Percentiles rank a stretch among this genome's conserved stretches.
phyloP scores from a whole-genome alignment of 2,329 filamentous ascomycete genomes.

The Moelleriella libera region DNA sequence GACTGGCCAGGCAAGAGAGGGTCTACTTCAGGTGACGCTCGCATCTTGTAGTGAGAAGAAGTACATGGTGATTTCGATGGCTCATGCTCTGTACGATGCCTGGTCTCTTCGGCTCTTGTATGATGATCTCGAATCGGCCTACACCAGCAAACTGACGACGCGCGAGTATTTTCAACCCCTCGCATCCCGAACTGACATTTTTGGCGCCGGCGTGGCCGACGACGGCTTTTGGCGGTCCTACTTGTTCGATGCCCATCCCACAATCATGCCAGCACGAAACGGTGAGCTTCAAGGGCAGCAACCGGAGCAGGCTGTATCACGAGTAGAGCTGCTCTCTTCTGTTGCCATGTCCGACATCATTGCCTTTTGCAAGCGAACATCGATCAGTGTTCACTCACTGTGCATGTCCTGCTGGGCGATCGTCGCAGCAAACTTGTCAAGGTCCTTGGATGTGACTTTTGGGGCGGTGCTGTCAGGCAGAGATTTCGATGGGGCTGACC shows the following conservation, averaged over 20 bases:
- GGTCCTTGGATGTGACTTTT: conserved; percentile 62
- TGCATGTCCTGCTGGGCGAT: conserved; percentile 66
- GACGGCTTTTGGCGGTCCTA: conserved; percentile 57
- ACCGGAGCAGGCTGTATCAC: conserved; percentile 1
- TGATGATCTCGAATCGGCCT: conserved; percentile 52
- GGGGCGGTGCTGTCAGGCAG: conserved; percentile 75
- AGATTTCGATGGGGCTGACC: conserved; percentile 54
- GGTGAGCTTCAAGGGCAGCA: neutral
- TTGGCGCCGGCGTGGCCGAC: conserved; percentile 6
- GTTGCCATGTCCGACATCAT: conserved; percentile 12
- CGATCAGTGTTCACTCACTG: conserved; percentile 62
- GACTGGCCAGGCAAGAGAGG: conserved; percentile 16
- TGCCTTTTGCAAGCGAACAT: conserved; percentile 48
- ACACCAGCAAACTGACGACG: conserved; percentile 26
- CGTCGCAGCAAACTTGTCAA: conserved; percentile 47
- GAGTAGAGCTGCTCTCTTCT: conserved; percentile 6
- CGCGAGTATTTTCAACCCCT: conserved; percentile 22
- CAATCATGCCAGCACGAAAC: conserved; percentile 12
- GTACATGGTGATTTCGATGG: conserved; percentile 53
- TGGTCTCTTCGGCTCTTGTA: conserved; percentile 69
- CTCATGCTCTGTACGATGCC: conserved; percentile 83
- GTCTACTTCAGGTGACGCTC: conserved; percentile 36
- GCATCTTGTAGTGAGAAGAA: conserved; percentile 15
- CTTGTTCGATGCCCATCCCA: conserved; percentile 35
- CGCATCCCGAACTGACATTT: conserved; percentile 3